Evolutionary conservation across 129 eudicot species (phyloP).

Genomic region (Saussurea involucrata): DNA sequence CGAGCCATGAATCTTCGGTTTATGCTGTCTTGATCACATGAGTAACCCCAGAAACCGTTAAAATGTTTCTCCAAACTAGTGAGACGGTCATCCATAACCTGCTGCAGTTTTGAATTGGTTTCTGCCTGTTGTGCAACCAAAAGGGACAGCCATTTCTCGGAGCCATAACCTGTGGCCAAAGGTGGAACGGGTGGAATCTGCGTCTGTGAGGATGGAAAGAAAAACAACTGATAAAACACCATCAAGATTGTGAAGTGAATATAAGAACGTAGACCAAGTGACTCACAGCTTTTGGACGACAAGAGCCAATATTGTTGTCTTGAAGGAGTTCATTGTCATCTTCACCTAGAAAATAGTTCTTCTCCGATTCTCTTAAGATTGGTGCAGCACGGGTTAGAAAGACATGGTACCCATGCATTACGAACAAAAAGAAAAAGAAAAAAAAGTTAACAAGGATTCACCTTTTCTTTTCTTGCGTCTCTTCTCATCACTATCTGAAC

Average conservation of each 20-base stretch:
- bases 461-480: conserved; percentile 80
- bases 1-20: too few relatives aligned
- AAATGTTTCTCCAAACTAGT: too few relatives aligned
- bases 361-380: conserved; percentile 63
- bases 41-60: too few relatives aligned
- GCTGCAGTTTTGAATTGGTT: too few relatives aligned
- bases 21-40: too few relatives aligned
- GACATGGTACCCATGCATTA: neutral
- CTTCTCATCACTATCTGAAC: conserved; percentile 57
- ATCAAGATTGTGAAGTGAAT: neutral
- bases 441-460: conserved; percentile 8
- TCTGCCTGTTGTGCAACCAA: too few relatives aligned
- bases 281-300: conserved; percentile 64
- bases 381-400: conserved; percentile 3
- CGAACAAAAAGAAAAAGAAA: neutral
- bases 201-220: too few relatives aligned
- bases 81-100: too few relatives aligned
- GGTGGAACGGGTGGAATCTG: too few relatives aligned
- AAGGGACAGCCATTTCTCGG: too few relatives aligned
- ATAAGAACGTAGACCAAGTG: neutral
- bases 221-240: neutral
- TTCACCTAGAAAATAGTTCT: conserved; percentile 74
- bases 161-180: too few relatives aligned
- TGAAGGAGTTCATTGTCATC: conserved; percentile 94
- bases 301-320: conserved; percentile 71